Evolutionary conservation across 2,329 filamentous ascomycete genomes (phyloP).

Genomic region (Epicoccum sorghinum): DNA sequence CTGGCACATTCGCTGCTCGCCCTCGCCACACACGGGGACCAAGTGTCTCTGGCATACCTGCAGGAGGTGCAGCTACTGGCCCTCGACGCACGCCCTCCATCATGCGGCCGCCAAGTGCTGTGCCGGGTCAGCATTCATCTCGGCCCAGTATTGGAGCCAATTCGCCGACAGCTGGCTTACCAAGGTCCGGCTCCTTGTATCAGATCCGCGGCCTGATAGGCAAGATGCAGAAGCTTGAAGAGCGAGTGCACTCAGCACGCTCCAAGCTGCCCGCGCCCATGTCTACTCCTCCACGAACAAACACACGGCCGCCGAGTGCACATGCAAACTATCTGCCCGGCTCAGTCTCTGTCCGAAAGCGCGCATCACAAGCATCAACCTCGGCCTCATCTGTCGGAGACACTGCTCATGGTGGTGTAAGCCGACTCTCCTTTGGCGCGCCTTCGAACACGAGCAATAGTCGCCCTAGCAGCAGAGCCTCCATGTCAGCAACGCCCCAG

Average conservation of each 20-base stretch:
- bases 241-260: slow-evolving; percentile 86
- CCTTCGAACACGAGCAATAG: slow-evolving; percentile 50
- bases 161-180: slow-evolving; percentile 59
- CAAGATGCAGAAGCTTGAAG: slow-evolving; percentile 96
- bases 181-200: slow-evolving; percentile 75
- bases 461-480: slow-evolving; percentile 74
- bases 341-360: slow-evolving; percentile 68
- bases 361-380: slow-evolving; percentile 62
- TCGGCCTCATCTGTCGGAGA: slow-evolving; percentile 41
- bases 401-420: slow-evolving; percentile 41
- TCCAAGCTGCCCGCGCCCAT: slow-evolving; percentile 88
- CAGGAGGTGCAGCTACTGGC: slow-evolving; percentile 28
- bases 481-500: slow-evolving; percentile 37
- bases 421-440: slow-evolving; percentile 59
- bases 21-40: slow-evolving; percentile 61
- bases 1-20: slow-evolving; percentile 52
- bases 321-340: slow-evolving; percentile 58
- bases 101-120: slow-evolving; percentile 37
- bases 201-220: slow-evolving; percentile 94
- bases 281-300: slow-evolving; percentile 77
- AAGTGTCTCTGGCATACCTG: slow-evolving; percentile 61
- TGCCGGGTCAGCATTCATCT: slow-evolving; percentile 43
- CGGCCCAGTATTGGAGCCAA: slow-evolving; percentile 52
- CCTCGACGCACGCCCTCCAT: slow-evolving; percentile 55
- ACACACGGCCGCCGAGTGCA: slow-evolving; percentile 68